These are phyloP conservation scores for Phytophthora chlamydospora DNA, from an alignment of 352 stramenopile genomes.

Conservation along the genomic window DNA sequence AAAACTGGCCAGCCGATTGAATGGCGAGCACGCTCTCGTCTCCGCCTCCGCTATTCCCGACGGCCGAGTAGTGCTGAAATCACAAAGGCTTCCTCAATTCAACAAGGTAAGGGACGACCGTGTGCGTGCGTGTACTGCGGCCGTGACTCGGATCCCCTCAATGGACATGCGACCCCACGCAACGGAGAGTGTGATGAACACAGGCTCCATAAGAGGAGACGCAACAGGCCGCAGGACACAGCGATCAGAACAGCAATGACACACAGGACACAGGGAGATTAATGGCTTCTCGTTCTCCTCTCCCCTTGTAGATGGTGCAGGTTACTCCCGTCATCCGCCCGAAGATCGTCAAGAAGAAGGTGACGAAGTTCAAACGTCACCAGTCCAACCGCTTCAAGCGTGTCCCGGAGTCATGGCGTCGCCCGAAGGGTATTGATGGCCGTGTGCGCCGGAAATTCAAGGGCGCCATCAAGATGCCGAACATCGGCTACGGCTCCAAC, in stretches of 20 bases:
- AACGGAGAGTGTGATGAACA: background rate
- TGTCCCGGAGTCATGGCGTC: constrained; percentile 97
- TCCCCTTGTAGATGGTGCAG: constrained; percentile 85
- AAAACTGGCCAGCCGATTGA: constrained; percentile 53
- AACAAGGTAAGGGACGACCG: constrained; percentile 57
- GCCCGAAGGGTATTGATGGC: constrained; percentile 99
- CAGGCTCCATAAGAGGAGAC: background rate
- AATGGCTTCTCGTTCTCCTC: constrained; percentile 10
- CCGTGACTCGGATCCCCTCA: background rate
- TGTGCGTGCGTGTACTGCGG: constrained; percentile 1
- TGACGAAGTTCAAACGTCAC: constrained; percentile 99
- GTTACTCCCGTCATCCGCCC: constrained; percentile 88
- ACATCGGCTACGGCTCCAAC: constrained; percentile 99
- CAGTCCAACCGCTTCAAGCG: constrained; percentile 99
- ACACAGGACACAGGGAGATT: constrained; percentile 7
- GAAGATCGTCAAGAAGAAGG: constrained; percentile 99
- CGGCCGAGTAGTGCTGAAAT: constrained; percentile 81
- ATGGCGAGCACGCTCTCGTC: constrained; percentile 53
- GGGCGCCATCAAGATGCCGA: constrained; percentile 97
- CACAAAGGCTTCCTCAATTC: constrained; percentile 88
- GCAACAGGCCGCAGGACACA: constrained; percentile 12
- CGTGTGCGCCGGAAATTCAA: constrained; percentile 99
- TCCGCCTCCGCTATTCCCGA: constrained; percentile 8
- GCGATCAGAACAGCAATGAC: constrained; percentile 5
- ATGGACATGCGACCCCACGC: background rate